phyloP scores from a whole-genome alignment of 257 asterid genomes.

The Ajuga chamaepitys region DNA sequence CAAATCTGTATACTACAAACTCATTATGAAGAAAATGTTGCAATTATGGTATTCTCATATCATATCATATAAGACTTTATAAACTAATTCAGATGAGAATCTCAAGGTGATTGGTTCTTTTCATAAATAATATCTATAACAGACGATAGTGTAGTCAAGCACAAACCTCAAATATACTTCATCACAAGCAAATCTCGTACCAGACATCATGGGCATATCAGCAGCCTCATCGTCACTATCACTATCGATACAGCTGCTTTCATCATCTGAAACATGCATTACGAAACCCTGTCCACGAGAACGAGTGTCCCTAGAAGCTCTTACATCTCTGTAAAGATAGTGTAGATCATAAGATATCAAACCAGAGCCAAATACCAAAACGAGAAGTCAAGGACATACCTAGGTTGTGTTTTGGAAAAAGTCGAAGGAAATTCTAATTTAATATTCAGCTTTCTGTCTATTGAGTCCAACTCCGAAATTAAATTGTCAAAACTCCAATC shows the following conservation, averaged over 20 bases:
- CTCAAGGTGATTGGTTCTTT: background rate
- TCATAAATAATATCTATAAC: background rate
- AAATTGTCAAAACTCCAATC: slow-evolving; percentile 77
- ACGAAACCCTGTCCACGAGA: slow-evolving; percentile 37
- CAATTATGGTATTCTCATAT: background rate
- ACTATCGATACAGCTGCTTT: slow-evolving; percentile 25
- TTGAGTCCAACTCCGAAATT: slow-evolving; percentile 48
- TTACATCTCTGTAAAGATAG: slow-evolving; percentile 29
- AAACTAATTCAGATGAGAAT: background rate
- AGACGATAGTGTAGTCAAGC: background rate
- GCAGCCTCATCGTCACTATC: slow-evolving; percentile 35
- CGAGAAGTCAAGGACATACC: slow-evolving; percentile 25
- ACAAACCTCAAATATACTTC: slow-evolving; percentile 56
- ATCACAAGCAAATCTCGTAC: slow-evolving; percentile 47
- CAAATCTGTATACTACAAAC: background rate
- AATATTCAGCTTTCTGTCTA: slow-evolving; percentile 35
- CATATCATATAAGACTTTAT: background rate
- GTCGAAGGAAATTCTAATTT: slow-evolving; percentile 30
- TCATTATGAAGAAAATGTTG: background rate
- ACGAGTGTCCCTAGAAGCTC: slow-evolving; percentile 27
- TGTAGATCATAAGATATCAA: slow-evolving; percentile 7
- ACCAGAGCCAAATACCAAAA: background rate
- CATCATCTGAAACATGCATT: slow-evolving; percentile 47
- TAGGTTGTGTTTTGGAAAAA: slow-evolving; percentile 38
- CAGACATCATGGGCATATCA: slow-evolving; percentile 24